Evolutionary conservation across 192 early-diverging fungal genomes (phyloP).

Genomic region (Rhizoclosmatium globosum): DNA sequence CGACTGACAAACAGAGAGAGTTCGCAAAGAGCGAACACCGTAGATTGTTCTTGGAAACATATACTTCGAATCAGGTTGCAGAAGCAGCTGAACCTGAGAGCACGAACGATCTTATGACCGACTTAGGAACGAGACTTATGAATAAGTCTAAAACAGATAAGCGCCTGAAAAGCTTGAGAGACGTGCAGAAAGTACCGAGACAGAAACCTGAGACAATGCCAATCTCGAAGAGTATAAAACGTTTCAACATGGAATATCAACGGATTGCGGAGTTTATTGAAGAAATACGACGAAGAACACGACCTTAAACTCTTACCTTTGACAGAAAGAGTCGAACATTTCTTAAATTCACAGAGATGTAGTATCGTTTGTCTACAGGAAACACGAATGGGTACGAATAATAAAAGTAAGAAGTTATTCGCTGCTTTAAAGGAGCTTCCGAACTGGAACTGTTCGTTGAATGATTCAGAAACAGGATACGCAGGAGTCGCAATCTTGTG

Average conservation of each 20-base stretch:
- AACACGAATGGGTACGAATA: conserved; percentile 1
- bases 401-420: not conserved
- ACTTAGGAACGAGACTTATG: not conserved
- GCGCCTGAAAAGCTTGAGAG: not conserved
- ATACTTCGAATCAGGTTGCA: too few relatives aligned
- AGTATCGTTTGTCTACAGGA: conserved; percentile 9
- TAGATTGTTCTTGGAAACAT: too few relatives aligned
- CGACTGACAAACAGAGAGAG: too few relatives aligned
- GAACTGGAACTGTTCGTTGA: not conserved
- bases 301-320: too few relatives aligned
- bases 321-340: not conserved
- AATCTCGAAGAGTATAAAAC: not conserved
- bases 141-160: too few relatives aligned
- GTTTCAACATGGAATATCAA: conserved; percentile 12
- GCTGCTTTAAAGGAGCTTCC: not conserved
- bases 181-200: not conserved
- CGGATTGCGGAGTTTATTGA: not conserved
- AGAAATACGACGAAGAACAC: not conserved
- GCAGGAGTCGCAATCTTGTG: not conserved
- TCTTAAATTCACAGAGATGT: not conserved
- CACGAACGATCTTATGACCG: not conserved
- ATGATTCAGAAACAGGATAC: not conserved
- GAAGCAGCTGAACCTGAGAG: too few relatives aligned
- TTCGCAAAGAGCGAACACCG: too few relatives aligned
- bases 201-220: too few relatives aligned